These are phyloP conservation scores for Calvatia gigantea DNA, from an alignment of 768 basidiomycete species.

Conservation along the genomic window DNA sequence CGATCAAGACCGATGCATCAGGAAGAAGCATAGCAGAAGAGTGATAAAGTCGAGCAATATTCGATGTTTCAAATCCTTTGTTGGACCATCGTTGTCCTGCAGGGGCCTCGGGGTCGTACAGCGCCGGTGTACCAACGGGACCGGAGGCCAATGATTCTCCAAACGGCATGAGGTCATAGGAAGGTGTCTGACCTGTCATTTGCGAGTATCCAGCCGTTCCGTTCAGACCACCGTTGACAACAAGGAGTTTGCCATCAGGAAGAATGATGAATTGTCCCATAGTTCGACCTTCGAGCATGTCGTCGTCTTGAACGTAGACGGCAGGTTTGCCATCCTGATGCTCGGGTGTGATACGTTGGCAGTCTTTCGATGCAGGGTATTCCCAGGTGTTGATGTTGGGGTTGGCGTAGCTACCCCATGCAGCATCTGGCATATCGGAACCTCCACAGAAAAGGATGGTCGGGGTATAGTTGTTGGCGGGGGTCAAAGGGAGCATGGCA, in stretches of 20 bases:
- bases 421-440: conserved; percentile 64
- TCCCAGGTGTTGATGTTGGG: conserved; percentile 74
- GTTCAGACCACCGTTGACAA: conserved; percentile 79
- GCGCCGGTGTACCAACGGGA: conserved; percentile 74
- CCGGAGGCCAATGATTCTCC: conserved; percentile 75
- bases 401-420: conserved; percentile 75
- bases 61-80: conserved; percentile 54
- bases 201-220: conserved; percentile 88
- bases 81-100: conserved; percentile 74
- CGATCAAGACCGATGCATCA: conserved; percentile 81
- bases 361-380: conserved; percentile 66
- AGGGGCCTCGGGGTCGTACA: conserved; percentile 77
- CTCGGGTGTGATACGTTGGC: conserved; percentile 85
- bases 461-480: conserved; percentile 82
- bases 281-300: conserved; percentile 69
- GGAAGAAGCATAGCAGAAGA: conserved; percentile 88
- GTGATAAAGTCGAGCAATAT: conserved; percentile 85
- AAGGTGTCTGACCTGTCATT: conserved; percentile 43
- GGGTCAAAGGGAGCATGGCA: conserved; percentile 89
- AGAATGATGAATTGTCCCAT: conserved; percentile 93
- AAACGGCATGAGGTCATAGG: conserved; percentile 56
- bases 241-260: conserved; percentile 71
- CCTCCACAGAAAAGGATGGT: conserved; percentile 93
- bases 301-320: conserved; percentile 73
- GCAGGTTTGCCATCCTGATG: conserved; percentile 57